Conservation (phyloP, 805 yeast species). For the Kockiozyma suomiensis region DNA sequence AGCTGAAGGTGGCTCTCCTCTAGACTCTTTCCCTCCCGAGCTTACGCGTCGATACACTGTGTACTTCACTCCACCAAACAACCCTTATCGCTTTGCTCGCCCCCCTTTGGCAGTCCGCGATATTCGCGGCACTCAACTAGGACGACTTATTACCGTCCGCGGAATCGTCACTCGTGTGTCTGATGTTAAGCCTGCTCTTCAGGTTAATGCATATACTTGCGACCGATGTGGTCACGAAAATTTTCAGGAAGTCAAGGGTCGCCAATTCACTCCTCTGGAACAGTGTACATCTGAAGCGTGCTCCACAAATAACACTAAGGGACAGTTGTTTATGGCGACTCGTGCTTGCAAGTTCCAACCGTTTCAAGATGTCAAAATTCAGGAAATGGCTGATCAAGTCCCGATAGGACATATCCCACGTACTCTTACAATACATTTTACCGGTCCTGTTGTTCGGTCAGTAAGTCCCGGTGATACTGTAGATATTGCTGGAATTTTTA, state of each 20-base stretch:
- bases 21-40: conserved; percentile 72
- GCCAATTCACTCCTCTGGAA: conserved; percentile 79
- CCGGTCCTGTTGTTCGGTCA: conserved; percentile 85
- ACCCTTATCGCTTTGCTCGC: conserved; percentile 42
- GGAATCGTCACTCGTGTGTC: conserved; percentile 95
- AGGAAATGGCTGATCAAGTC: conserved; percentile 93
- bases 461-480: conserved; percentile 94
- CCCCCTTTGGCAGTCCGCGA: conserved; percentile 86
- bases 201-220: conserved; percentile 94
- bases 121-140: conserved; percentile 79
- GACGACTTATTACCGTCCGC: conserved; percentile 83
- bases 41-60: conserved; percentile 83
- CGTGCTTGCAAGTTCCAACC: conserved; percentile 94
- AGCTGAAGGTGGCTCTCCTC: conserved; percentile 63
- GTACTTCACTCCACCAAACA: conserved; percentile 77
- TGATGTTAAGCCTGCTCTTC: conserved; percentile 91
- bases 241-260: conserved; percentile 89
- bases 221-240: conserved; percentile 96
- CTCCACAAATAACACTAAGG: conserved; percentile 74
- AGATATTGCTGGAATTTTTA: conserved; percentile 86
- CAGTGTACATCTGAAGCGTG: conserved; percentile 88
- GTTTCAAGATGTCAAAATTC: conserved; percentile 93
- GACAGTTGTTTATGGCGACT: conserved; percentile 87
- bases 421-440: conserved; percentile 78
- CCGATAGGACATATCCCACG: conserved; percentile 99